Base-by-base conservation (phyloP, 257 asterid genomes). In the Craterostigma plantagineum region DNA sequence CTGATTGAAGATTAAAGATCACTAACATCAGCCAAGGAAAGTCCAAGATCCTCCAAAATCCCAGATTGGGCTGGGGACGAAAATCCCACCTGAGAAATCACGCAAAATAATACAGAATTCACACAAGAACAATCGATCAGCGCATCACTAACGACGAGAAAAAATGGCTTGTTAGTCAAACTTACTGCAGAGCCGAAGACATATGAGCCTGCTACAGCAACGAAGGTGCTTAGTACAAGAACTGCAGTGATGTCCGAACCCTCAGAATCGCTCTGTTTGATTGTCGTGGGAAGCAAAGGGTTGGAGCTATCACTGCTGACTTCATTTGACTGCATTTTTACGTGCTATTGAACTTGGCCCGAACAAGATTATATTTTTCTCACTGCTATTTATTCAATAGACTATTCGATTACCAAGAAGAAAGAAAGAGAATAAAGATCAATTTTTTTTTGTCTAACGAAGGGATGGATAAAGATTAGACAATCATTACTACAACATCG, bases 141-240 rank as follows among this genome's bases (percentile, higher is more conserved):
- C n/a, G 18, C 30, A 6, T 38, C n/a, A 39, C 12, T 27, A 38
- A 50, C 12, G 6, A 16, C 14, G 40, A 47, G 11, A 18, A n/a
- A n/a, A 9, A 43, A 16, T 7, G 7, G 11, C 4, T 2, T 33
- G 43, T 42, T 11, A 42, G 46, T 5, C 7, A 38, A 37, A 65
- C 92, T 77, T 62, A 85, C 96, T 34, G 92, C 86, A 57, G 73
- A 75, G 49, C 96, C 96, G 64, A 85, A 77, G 50, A 65, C 94
- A 52, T 52, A 85, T 53, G 96, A 85, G 38, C 94, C 96, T 27
- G 74, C 59, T 49, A 85, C 83, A 13, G 94, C 82, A 46, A 77
- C 75, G 9, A 70, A 35, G 43, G 94, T 73, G 71, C 90, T 79
- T 46, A 79, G 53, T 13, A 79, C 63, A 46, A 84, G 71, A 60